Base-by-base conservation (phyloP, 768 basidiomycete genomes). In the Suillus subluteus region DNA sequence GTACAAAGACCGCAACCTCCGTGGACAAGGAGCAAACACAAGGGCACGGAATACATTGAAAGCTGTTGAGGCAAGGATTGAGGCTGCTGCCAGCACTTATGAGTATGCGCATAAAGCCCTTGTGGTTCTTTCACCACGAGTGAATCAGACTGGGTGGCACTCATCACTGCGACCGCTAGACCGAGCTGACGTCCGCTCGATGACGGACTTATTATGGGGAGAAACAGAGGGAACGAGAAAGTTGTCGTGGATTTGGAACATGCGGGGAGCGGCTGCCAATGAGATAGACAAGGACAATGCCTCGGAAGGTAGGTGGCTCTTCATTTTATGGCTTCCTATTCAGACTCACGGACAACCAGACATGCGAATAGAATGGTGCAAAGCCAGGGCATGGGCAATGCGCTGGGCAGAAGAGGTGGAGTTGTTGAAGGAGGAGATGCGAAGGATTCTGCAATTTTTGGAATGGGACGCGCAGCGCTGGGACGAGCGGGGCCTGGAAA, bases 171-270 rank as follows among this genome's bases (percentile, higher is more conserved):
- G 32, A 1, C 56, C 50, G 0, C 59, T 69, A 30, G 46, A 56
- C 13, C 4, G 30, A 23, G 44, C 43, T 21, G 65, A 70, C 2
- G 37, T 70, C 18, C 21, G 5, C 18, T 37, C 30, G 1, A 48
- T 70, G 37, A 40, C 44, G 0, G 67, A 70, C 9, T 6, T 66
- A 4, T 9, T 65, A 9, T 52, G 62, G 35, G 62, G 55, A 1
- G 65, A 65, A 46, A 41, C 62, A 0, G 63, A 70, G 32, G 69
- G 69, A 1, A 62, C 62, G 2, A 63, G 68, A 35, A 62, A 44
- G 3, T 16, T 70, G 2, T 64, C 65, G 0, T 70, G 68, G 69
- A 69, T 70, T 3, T 70, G 69, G 69, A 46, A 4, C 12, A 50
- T 40, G 37, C 23, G 1, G n/a, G 64, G 37, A 35, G 32, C 18